phyloP scores from a whole-genome alignment of 768 basidiomycete genomes.

The Phylloporus sp. region DNA sequence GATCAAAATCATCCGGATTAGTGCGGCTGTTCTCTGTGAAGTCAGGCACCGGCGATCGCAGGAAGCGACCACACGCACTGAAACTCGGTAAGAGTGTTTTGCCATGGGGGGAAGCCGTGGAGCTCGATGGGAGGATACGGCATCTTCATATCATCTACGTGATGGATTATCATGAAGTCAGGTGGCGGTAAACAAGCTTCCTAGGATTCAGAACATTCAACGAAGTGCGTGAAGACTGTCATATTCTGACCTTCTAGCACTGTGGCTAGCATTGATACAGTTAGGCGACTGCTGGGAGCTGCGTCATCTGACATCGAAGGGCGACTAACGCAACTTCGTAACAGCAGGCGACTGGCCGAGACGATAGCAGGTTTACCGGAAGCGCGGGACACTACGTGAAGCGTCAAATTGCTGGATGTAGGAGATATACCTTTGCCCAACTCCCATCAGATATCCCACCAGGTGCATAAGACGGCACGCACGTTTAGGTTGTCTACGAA shows the following conservation, averaged over 20 bases:
- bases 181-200: slow-evolving; percentile 55
- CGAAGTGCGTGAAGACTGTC: not conserved
- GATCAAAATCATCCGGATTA: slow-evolving; percentile 11
- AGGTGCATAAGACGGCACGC: slow-evolving; percentile 6
- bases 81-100: slow-evolving; percentile 75
- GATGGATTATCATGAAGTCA: slow-evolving; percentile 74
- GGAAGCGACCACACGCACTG: slow-evolving; percentile 50
- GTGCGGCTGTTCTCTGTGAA: slow-evolving; percentile 17
- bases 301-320: not conserved
- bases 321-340: slow-evolving; percentile 20
- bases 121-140: slow-evolving; percentile 53
- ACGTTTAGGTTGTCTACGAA: slow-evolving; percentile 23
- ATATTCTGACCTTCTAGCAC: slow-evolving; percentile 55
- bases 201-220: slow-evolving; percentile 33
- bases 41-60: slow-evolving; percentile 2
- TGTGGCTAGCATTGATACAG: slow-evolving; percentile 42
- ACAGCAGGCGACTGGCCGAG: slow-evolving; percentile 44
- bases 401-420: slow-evolving; percentile 31
- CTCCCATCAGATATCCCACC: slow-evolving; percentile 10
- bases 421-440: slow-evolving; percentile 10
- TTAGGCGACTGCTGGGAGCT: slow-evolving; percentile 23
- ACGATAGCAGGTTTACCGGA: slow-evolving; percentile 66
- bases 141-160: slow-evolving; percentile 37
- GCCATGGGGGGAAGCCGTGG: slow-evolving; percentile 81
- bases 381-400: slow-evolving; percentile 53